Percentiles rank a stretch among this genome's conserved stretches.
These are phyloP conservation scores for Raffaelea arxii DNA, from an alignment of 2,329 filamentous ascomycete species.

Conservation along the genomic window DNA sequence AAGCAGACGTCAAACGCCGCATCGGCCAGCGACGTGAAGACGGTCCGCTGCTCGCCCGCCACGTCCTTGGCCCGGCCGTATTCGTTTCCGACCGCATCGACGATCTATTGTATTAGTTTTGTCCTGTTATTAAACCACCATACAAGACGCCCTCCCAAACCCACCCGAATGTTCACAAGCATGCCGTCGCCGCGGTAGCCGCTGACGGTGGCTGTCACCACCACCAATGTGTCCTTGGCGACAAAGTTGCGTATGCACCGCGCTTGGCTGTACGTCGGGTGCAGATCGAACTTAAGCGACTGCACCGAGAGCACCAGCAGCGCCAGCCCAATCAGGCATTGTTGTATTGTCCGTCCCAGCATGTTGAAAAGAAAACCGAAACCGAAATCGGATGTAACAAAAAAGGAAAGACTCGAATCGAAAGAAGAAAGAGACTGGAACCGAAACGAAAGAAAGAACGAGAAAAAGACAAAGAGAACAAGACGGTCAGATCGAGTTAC, in stretches of 20 bases:
- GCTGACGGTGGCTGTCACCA: constrained; percentile 82
- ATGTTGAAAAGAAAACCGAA: constrained; percentile 2
- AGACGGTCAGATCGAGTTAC: not conserved
- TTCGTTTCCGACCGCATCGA: constrained; percentile 90
- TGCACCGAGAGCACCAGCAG: constrained; percentile 43
- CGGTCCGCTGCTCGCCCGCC: constrained; percentile 81
- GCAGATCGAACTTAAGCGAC: constrained; percentile 90
- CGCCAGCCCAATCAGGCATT: constrained; percentile 48
- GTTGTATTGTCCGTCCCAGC: constrained; percentile 38
- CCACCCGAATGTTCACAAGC: constrained; percentile 84
- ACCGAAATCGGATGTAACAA: not conserved
- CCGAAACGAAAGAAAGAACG: not conserved
- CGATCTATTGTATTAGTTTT: too few species aligned
- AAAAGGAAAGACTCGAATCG: not conserved
- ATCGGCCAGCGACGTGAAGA: constrained; percentile 88
- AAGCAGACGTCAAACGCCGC: constrained; percentile 96
- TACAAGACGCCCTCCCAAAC: constrained; percentile 22
- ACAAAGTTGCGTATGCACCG: constrained; percentile 97
- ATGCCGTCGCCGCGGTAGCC: constrained; percentile 89
- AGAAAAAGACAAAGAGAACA: not conserved
- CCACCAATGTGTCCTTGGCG: constrained; percentile 80
- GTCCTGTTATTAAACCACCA: too few species aligned
- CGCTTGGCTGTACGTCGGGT: constrained; percentile 57
- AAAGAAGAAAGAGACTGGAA: not conserved
- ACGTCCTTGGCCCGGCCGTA: constrained; percentile 88